Conservation (phyloP, 192 early-diverging fungal species). For the Glomus cerebriforme region DNA sequence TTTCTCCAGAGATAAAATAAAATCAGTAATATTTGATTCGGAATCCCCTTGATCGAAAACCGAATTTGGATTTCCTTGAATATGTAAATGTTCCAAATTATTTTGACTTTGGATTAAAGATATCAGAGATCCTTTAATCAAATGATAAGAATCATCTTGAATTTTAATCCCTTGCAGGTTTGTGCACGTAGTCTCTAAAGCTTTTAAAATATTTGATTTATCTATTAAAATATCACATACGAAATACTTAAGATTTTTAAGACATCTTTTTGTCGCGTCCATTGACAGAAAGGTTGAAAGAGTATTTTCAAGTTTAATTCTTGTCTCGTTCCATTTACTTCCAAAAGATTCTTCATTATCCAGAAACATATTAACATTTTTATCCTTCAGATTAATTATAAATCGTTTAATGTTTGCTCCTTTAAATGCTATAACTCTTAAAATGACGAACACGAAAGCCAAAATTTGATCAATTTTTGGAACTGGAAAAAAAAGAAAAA, state of each 20-base stretch:
- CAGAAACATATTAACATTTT: background rate
- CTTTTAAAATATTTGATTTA: background rate
- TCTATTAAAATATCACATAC: background rate
- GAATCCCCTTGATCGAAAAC: background rate
- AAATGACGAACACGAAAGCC: background rate
- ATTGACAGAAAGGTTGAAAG: background rate
- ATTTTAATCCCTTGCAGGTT: background rate
- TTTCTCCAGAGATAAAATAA: background rate
- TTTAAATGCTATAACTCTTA: background rate
- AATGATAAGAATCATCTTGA: background rate
- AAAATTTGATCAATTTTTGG: background rate
- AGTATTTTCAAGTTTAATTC: background rate
- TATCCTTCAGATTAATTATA: background rate
- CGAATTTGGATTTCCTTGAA: background rate
- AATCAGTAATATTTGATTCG: background rate
- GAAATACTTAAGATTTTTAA: background rate
- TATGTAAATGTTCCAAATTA: background rate
- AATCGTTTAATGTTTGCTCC: background rate
- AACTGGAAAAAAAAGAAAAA: background rate
- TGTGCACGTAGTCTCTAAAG: background rate
- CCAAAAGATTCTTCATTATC: background rate
- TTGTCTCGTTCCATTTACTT: background rate
- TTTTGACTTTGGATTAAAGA: background rate
- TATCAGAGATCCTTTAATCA: background rate
- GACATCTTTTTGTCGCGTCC: background rate